Conservation (phyloP, 345 rosid genomes). For the Gossypium ekmanianum region DNA sequence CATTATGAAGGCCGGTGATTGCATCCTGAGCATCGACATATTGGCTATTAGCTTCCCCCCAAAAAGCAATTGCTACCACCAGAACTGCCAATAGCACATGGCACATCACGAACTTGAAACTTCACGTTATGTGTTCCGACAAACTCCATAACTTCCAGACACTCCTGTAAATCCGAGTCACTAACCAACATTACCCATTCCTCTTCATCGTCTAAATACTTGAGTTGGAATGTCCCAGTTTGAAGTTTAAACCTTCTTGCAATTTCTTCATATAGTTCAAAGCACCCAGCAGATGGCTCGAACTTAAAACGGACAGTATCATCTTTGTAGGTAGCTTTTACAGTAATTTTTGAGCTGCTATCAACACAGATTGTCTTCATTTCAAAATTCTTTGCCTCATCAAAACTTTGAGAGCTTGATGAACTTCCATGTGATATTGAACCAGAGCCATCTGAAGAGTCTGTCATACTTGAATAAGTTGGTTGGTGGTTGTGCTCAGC, state of each 20-base stretch:
- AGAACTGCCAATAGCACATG: slow-evolving; percentile 54
- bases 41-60: slow-evolving; percentile 26
- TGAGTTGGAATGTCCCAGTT: slow-evolving; percentile 67
- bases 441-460: slow-evolving; percentile 65
- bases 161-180: slow-evolving; percentile 81
- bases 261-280: slow-evolving; percentile 70
- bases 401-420: slow-evolving; percentile 53
- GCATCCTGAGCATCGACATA: neutral
- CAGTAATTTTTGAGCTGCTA: slow-evolving; percentile 42
- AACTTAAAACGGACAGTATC: slow-evolving; percentile 76
- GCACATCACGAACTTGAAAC: slow-evolving; percentile 58
- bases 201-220: slow-evolving; percentile 82
- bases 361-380: slow-evolving; percentile 27
- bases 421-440: slow-evolving; percentile 47
- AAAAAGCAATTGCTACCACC: slow-evolving; percentile 57
- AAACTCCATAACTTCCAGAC: slow-evolving; percentile 63
- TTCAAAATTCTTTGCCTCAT: slow-evolving; percentile 40
- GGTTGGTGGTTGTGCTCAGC: slow-evolving; percentile 44
- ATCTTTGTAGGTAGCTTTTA: slow-evolving; percentile 79
- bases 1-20: neutral
- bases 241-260: slow-evolving; percentile 67
- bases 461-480: slow-evolving; percentile 51
- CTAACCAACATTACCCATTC: slow-evolving; percentile 81
- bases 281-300: slow-evolving; percentile 57
- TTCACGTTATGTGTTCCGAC: slow-evolving; percentile 54